These are phyloP conservation scores for Cylindrodendrum hubeiense DNA, from an alignment of 2,329 filamentous ascomycete species.

Conservation along the genomic window DNA sequence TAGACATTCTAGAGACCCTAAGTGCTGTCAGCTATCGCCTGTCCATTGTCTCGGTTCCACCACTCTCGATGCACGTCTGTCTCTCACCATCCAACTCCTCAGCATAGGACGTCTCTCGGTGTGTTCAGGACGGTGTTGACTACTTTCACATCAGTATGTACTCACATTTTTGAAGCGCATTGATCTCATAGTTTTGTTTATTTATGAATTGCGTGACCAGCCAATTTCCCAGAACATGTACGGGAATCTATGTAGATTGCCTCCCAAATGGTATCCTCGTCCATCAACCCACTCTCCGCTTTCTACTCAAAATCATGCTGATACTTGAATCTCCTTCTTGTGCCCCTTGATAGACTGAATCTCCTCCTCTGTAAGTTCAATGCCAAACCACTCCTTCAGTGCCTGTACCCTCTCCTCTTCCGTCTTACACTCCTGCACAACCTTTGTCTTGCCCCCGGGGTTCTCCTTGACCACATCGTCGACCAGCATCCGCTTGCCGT, in stretches of 20 bases:
- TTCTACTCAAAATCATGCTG: conserved; percentile 26
- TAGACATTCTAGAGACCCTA: too few species aligned
- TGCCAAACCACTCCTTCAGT: conserved; percentile 64
- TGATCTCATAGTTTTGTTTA: background rate
- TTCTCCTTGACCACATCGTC: conserved; percentile 66
- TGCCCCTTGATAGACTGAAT: conserved; percentile 62
- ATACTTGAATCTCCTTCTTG: conserved; percentile 56
- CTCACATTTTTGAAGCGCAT: background rate
- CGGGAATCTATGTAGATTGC: background rate
- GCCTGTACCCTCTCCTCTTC: conserved; percentile 67
- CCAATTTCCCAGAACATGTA: too few species aligned
- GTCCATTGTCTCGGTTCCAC: too few species aligned
- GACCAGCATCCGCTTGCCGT: conserved; percentile 66
- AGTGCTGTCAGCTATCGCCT: too few species aligned
- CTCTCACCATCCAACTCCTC: too few species aligned
- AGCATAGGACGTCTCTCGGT: too few species aligned
- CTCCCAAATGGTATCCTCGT: background rate
- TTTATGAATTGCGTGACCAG: background rate
- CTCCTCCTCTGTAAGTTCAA: conserved; percentile 64
- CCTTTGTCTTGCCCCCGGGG: conserved; percentile 60
- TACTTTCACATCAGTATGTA: too few species aligned
- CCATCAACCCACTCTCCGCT: background rate
- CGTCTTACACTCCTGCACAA: conserved; percentile 59
- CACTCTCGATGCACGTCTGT: too few species aligned
- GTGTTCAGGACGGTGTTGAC: too few species aligned